phyloP scores from a whole-genome alignment of 2,329 filamentous ascomycete species.

The Tolypocladium amazonense region DNA sequence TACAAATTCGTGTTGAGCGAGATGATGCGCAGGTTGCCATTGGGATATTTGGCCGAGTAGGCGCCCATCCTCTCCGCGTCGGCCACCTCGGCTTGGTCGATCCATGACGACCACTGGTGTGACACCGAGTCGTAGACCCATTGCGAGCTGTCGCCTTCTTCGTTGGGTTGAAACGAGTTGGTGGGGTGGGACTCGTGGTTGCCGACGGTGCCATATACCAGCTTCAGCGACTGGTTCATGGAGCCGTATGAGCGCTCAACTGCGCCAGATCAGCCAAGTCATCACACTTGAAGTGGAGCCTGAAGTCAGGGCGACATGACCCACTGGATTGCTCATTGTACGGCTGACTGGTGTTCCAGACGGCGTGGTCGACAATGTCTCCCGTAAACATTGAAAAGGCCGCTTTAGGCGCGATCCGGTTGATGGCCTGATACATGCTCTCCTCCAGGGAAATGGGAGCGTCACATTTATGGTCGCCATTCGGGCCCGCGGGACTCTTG shows the following conservation, averaged over 20 bases:
- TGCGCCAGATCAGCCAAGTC: constrained; percentile 2
- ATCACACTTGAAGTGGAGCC: not conserved
- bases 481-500: constrained; percentile 36
- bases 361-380: constrained; percentile 43
- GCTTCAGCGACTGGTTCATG: constrained; percentile 29
- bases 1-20: constrained; percentile 49
- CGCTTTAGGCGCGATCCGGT: constrained; percentile 31
- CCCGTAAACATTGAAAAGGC: constrained; percentile 49
- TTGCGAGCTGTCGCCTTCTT: constrained; percentile 26
- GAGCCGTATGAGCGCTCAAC: constrained; percentile 34
- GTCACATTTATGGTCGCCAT: constrained; percentile 44
- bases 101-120: constrained; percentile 33
- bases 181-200: constrained; percentile 46
- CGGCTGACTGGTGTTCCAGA: constrained; percentile 32
- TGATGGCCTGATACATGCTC: constrained; percentile 44
- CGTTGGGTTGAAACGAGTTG: constrained; percentile 35
- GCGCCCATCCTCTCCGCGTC: constrained; percentile 30
- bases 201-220: constrained; percentile 40
- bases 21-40: constrained; percentile 42
- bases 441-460: constrained; percentile 37
- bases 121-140: constrained; percentile 43
- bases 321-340: constrained; percentile 20
- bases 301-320: not conserved
- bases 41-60: constrained; percentile 34
- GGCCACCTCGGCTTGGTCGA: constrained; percentile 21